These are phyloP conservation scores for Carallia brachiata DNA, from an alignment of 345 rosid genomes.

Conservation along the genomic window DNA sequence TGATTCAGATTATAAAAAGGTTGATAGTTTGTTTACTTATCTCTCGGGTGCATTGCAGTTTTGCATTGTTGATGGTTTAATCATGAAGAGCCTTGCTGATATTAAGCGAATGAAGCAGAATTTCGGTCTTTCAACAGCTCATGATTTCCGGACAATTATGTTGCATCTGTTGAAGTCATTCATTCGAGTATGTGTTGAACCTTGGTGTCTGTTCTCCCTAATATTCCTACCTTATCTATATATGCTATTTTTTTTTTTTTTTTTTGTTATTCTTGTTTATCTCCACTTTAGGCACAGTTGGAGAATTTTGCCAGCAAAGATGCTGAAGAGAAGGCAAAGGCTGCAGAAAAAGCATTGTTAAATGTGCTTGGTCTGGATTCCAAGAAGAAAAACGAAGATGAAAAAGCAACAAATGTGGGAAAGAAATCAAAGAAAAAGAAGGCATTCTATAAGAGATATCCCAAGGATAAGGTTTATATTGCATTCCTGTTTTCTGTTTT, in stretches of 20 bases:
- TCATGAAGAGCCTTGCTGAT: neutral
- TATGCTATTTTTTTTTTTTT: neutral
- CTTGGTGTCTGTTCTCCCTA: neutral
- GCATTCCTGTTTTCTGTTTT: too few species aligned
- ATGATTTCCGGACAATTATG: neutral
- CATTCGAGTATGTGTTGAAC: neutral
- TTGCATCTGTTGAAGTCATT: conserved; percentile 10
- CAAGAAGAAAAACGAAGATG: too few species aligned
- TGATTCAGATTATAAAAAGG: neutral
- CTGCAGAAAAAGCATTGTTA: too few species aligned
- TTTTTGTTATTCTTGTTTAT: too few species aligned
- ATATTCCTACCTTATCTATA: neutral
- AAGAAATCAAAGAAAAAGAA: too few species aligned
- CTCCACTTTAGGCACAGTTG: neutral
- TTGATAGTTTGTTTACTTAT: neutral
- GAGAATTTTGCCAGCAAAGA: neutral
- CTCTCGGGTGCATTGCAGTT: neutral
- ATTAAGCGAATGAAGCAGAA: neutral
- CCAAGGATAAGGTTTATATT: too few species aligned
- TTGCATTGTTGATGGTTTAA: neutral
- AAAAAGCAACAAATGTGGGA: too few species aligned
- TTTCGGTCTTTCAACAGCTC: neutral
- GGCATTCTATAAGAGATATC: too few species aligned
- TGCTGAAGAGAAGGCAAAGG: too few species aligned
- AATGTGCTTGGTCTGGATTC: too few species aligned